A percentile compares a stretch with the other conserved stretches of the same genome.
Conservation (phyloP, 805 yeast genomes). For the Zygotorulaspora sp. region DNA sequence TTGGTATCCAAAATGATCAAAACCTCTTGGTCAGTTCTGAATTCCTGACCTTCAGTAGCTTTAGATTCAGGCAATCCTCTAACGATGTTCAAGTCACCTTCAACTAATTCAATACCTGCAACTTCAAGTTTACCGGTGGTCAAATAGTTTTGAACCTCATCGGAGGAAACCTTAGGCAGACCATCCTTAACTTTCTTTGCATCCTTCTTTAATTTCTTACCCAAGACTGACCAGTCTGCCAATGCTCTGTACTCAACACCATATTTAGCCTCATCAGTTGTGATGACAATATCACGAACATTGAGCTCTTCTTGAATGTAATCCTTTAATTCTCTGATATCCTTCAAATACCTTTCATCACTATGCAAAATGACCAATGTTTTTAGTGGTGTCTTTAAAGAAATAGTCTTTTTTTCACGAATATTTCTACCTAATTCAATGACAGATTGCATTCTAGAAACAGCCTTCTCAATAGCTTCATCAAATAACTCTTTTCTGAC, state of each 20-base stretch:
- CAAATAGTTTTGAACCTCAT: conserved; percentile 73
- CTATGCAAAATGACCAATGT: conserved; percentile 80
- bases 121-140: conserved; percentile 71
- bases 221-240: conserved; percentile 98
- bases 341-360: conserved; percentile 67
- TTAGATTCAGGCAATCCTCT: conserved; percentile 77
- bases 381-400: conserved; percentile 92
- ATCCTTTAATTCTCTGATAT: conserved; percentile 67
- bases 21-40: conserved; percentile 84
- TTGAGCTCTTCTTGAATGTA: conserved; percentile 90
- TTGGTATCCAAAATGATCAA: conserved; percentile 85
- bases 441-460: conserved; percentile 92
- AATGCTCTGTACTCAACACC: conserved; percentile 90
- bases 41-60: conserved; percentile 69
- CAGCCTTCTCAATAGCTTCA: conserved; percentile 79
- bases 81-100: conserved; percentile 84
- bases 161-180: conserved; percentile 74
- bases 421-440: conserved; percentile 94
- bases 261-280: conserved; percentile 85
- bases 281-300: conserved; percentile 80
- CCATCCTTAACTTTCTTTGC: conserved; percentile 93
- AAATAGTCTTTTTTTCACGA: conserved; percentile 91
- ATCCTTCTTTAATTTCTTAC: conserved; percentile 93
- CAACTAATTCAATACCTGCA: conserved; percentile 81
- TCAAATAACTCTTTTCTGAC: conserved; percentile 79